Evolutionary conservation across 495 filamentous ascomycete genomes (phyloP).

Genomic region (Lineolata rhizophorae): DNA sequence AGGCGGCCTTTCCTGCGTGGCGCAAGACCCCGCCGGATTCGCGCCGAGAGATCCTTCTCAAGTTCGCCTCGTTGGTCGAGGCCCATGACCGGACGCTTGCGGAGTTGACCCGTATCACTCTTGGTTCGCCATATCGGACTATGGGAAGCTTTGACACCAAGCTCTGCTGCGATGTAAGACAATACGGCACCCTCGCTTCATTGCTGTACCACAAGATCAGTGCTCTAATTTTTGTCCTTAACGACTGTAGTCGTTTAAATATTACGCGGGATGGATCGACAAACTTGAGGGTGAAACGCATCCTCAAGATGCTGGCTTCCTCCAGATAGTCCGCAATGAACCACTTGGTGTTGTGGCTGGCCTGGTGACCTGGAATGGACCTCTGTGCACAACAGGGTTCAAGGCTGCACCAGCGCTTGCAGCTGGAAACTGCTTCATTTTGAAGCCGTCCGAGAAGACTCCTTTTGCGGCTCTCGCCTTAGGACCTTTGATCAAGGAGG

Average conservation of each 20-base stretch:
- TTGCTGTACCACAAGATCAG: neutral
- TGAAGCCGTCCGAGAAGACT: slow-evolving; percentile 21
- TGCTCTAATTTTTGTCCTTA: neutral
- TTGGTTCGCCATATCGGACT: slow-evolving; percentile 16
- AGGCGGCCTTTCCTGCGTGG: slow-evolving; percentile 16
- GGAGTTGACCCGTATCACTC: slow-evolving; percentile 15
- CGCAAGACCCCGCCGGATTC: slow-evolving; percentile 11
- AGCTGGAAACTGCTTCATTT: slow-evolving; percentile 22
- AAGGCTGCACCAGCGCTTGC: slow-evolving; percentile 26
- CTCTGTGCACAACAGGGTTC: slow-evolving; percentile 11
- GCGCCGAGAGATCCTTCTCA: slow-evolving; percentile 16
- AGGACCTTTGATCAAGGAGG: slow-evolving; percentile 15
- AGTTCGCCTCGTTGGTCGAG: slow-evolving; percentile 22
- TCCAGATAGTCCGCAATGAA: slow-evolving; percentile 22
- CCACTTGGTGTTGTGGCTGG: slow-evolving; percentile 21
- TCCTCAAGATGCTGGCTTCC: slow-evolving; percentile 23
- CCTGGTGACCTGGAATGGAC: slow-evolving; percentile 23
- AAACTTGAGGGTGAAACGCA: slow-evolving; percentile 23
- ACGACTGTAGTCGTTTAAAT: slow-evolving; percentile 12
- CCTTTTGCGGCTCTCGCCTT: slow-evolving; percentile 15
- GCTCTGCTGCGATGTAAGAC: slow-evolving; percentile 11
- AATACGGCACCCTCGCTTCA: too few species aligned
- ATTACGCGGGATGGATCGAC: slow-evolving; percentile 25
- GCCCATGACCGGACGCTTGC: slow-evolving; percentile 14
- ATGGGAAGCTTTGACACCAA: slow-evolving; percentile 14